phyloP scores from a whole-genome alignment of 441 rosid species.

The Syzygium syzygioides region DNA sequence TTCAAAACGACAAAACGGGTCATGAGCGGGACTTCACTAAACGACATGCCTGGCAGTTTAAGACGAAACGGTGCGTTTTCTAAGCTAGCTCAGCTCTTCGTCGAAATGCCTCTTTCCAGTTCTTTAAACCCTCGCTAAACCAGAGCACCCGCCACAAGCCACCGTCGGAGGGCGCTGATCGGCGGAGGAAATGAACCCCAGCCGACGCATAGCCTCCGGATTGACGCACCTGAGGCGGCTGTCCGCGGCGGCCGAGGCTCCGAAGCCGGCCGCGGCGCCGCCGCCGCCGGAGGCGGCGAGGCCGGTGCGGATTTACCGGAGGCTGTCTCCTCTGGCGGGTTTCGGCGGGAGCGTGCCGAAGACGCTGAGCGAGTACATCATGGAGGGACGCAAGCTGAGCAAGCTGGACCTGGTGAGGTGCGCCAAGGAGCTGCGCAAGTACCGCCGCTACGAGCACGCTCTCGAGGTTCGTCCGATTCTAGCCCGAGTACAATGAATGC shows the following conservation, averaged over 20 bases:
- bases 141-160: not conserved
- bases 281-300: slow-evolving; percentile 3
- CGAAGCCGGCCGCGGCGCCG: not conserved
- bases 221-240: slow-evolving; percentile 27
- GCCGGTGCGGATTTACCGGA: slow-evolving; percentile 26
- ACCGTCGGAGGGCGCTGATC: not conserved
- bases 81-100: not conserved
- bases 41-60: not conserved
- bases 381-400: slow-evolving; percentile 44
- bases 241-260: slow-evolving; percentile 12
- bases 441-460: slow-evolving; percentile 44
- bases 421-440: slow-evolving; percentile 54
- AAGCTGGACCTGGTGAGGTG: slow-evolving; percentile 41
- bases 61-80: not conserved
- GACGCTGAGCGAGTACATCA: slow-evolving; percentile 47
- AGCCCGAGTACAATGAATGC: not conserved
- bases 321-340: slow-evolving; percentile 40
- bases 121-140: not conserved
- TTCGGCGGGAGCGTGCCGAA: slow-evolving; percentile 48
- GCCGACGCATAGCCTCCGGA: slow-evolving; percentile 23
- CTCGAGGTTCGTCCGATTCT: slow-evolving; percentile 46
- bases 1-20: not conserved
- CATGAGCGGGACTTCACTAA: not conserved
- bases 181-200: slow-evolving; percentile 5
- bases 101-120: not conserved